Evolutionary conservation across 805 yeast genomes (phyloP), one percentile per base, ranked within the genome.

Genomic region (Limtongozyma cylindracea): DNA sequence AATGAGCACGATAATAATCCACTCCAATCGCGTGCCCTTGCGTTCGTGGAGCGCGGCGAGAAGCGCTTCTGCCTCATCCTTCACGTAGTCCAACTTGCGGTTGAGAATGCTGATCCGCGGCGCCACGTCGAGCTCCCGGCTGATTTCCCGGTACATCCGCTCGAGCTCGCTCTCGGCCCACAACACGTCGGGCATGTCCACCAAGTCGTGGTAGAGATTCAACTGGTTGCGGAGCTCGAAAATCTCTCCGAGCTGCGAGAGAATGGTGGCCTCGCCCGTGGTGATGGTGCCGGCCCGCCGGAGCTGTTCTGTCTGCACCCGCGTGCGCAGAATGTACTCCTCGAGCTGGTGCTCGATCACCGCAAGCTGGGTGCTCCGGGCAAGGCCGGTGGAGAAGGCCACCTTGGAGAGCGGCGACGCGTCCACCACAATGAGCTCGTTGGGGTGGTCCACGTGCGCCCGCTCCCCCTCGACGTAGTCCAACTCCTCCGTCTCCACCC

Each of bases 151-250:
- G 41, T 77, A 82, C 7, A 78, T 63, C 24, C 56, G 55, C 37
- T 82, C 95, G 24, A 82, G 48, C 16, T 65, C 63, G 1, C 94
- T 91, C 37, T 80, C 93, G 20, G 77, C 61, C 95, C 95, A 82
- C 42, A 80, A 82, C 19, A 78, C 45, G 39, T 82, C 95, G 0
- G 95, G 95, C 0, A 91, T 77, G 33, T 80, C 94, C 15, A 77
- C 76, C 27, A 82, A 53, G 35, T 80, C 93, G 7, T 84, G 72
- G 41, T 82, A 78, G 16, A 82, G 46, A 33, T 82, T 82, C 31
- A 82, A 53, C 31, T 71, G 71, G 1, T 92, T 93, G 27, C 95
- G 49, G 9, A 82, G 48, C 19, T 76, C 46, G 30, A 82, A 61
- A 12, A 82, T 47, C 24, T 67, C 52, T 0, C 94, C 94, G 0